A percentile compares a stretch with the other conserved stretches of the same genome.
These are phyloP conservation scores for Pestalotiopsis sp. DNA, from an alignment of 2,329 filamentous ascomycete species.

Conservation along the genomic window DNA sequence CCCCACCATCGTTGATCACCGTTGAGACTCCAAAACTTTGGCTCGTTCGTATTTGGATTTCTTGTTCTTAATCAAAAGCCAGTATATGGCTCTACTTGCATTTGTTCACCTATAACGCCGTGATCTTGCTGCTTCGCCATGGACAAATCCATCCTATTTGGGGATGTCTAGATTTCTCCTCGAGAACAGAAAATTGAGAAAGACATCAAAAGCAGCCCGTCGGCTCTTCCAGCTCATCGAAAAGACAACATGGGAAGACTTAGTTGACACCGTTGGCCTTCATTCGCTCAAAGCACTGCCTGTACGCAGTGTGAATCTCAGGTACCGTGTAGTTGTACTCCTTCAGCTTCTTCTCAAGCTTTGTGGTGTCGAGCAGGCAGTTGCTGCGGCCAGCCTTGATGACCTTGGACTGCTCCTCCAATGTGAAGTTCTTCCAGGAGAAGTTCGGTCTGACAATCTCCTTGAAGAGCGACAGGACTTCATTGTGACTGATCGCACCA, in stretches of 20 bases:
- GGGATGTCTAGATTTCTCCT: background rate
- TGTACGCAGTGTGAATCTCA: constrained; percentile 65
- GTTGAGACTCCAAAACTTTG: background rate
- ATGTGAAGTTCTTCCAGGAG: constrained; percentile 66
- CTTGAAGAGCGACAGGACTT: constrained; percentile 65
- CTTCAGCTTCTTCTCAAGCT: constrained; percentile 61
- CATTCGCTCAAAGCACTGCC: constrained; percentile 66
- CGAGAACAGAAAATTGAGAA: background rate
- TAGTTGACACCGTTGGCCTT: constrained; percentile 52
- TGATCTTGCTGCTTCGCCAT: background rate
- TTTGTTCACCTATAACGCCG: background rate
- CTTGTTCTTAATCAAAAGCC: background rate
- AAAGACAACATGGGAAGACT: background rate
- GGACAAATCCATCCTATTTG: background rate
- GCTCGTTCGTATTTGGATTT: background rate
- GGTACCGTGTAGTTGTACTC: constrained; percentile 62
- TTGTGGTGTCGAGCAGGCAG: constrained; percentile 65
- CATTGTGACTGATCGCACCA: constrained; percentile 71
- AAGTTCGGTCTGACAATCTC: constrained; percentile 64
- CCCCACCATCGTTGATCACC: background rate
- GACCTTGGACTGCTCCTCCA: constrained; percentile 68
- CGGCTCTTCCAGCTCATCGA: background rate
- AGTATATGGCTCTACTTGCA: background rate
- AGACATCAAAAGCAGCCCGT: background rate
- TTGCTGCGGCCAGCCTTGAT: constrained; percentile 70